Percentiles rank a stretch among this genome's conserved stretches.
These are phyloP conservation scores for Corymbia citriodora DNA, from an alignment of 441 rosid species.

Conservation along the genomic window DNA sequence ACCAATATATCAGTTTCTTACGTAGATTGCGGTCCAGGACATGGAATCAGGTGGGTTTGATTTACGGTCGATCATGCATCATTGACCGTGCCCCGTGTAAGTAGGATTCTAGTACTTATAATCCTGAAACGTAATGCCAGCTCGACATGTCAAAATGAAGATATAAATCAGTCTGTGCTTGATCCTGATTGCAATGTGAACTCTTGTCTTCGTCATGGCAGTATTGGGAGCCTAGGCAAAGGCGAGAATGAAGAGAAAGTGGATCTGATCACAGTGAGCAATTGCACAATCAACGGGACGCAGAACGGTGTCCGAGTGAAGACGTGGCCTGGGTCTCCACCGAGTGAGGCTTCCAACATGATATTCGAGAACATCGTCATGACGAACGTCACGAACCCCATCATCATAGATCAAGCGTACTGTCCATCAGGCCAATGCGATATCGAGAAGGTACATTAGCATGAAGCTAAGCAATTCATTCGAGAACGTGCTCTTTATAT, in stretches of 20 bases:
- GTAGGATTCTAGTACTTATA: neutral
- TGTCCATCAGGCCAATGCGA: constrained; percentile 34
- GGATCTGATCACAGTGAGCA: constrained; percentile 24
- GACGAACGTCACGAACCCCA: constrained; percentile 52
- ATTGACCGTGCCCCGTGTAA: neutral
- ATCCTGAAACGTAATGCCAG: neutral
- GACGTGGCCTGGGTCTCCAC: constrained; percentile 36
- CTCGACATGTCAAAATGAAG: neutral
- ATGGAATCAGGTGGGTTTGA: constrained; percentile 46
- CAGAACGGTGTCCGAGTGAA: constrained; percentile 46
- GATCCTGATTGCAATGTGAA: neutral
- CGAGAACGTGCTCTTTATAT: neutral
- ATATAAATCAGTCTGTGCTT: neutral
- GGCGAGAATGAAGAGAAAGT: constrained; percentile 22
- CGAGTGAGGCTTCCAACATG: constrained; percentile 35
- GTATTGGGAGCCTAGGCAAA: constrained; percentile 39
- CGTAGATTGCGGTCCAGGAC: constrained; percentile 54
- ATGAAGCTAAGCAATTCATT: neutral
- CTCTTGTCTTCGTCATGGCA: neutral
- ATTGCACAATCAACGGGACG: constrained; percentile 38
- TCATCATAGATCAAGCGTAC: constrained; percentile 49
- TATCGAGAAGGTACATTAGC: constrained; percentile 11
- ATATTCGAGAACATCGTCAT: constrained; percentile 32
- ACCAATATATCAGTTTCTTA: constrained; percentile 22
- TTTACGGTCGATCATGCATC: neutral